phyloP scores from a whole-genome alignment of 2,329 filamentous ascomycete species.

The Fusarium nodosum region DNA sequence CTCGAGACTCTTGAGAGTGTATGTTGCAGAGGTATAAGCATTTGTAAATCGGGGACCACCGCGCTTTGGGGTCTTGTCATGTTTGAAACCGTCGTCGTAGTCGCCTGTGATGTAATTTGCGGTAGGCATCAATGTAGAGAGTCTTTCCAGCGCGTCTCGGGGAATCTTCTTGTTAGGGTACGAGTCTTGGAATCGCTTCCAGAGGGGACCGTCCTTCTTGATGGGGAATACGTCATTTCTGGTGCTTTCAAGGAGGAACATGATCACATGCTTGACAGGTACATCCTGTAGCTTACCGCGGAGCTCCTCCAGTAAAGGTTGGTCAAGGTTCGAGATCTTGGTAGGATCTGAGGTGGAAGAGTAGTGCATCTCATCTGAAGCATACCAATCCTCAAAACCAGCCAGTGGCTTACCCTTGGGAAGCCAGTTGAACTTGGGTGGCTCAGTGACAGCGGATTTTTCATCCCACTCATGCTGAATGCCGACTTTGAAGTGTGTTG shows the following conservation, averaged over 20 bases:
- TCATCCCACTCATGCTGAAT: constrained; percentile 50
- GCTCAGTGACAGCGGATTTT: constrained; percentile 46
- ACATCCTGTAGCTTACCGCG: constrained; percentile 48
- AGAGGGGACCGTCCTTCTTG: constrained; percentile 57
- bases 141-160: constrained; percentile 45
- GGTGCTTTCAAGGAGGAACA: constrained; percentile 61
- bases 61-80: constrained; percentile 41
- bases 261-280: constrained; percentile 59
- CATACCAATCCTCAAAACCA: constrained; percentile 52
- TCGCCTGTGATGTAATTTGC: constrained; percentile 55
- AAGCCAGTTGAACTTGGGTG: constrained; percentile 46
- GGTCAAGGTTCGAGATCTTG: constrained; percentile 57
- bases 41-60: constrained; percentile 59
- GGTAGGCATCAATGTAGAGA: constrained; percentile 51
- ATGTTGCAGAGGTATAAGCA: constrained; percentile 58
- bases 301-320: constrained; percentile 50
- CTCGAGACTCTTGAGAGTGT: constrained; percentile 60
- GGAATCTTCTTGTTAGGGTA: constrained; percentile 53
- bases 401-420: constrained; percentile 41
- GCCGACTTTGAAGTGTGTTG: constrained; percentile 45
- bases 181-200: constrained; percentile 52
- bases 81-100: constrained; percentile 54
- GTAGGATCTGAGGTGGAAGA: constrained; percentile 56
- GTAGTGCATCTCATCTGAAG: constrained; percentile 51
- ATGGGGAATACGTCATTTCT: constrained; percentile 61